Base-by-base conservation (phyloP, 306 rosid genomes). In the Prunus mume region DNA sequence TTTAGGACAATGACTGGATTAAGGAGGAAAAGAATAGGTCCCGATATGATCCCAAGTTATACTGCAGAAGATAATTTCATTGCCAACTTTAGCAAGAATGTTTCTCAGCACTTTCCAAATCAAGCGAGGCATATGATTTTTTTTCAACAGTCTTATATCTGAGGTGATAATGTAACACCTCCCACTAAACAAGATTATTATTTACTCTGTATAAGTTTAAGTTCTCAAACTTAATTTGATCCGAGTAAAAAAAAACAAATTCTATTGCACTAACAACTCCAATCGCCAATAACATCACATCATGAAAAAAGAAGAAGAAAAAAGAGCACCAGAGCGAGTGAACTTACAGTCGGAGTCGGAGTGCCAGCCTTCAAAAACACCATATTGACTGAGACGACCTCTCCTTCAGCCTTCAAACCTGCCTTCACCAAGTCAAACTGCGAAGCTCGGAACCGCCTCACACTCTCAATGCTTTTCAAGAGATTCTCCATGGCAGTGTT, bases 401-500 rank as follows among this genome's bases (percentile, higher is more conserved):
- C 96, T 22, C 96, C 97, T 55, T 95, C 96, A 0, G 85, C 88
- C 87, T 85, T 95, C 72, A 92, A 82, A 14, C 96, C 98, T 0
- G 92, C 88, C 90, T 92, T 95, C 76, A 92, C 78, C 89, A 90
- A 65, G 69, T 90, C 97, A 43, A 92, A 90, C 74, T 95, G 98
- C 0, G 98, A 85, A 60, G 93, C 88, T 10, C 98, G 89, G 32
- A 90, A 95, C 82, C 90, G 83, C 81, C 90, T 81, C 74, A 95
- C 84, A 81, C 71, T 86, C 74, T 95, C 98, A 82, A 92, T 87
- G 76, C 97, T 92, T 86, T 92, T 92, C 73, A 95, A 69, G 25
- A 95, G 83, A 89, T 95, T 95, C 86, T 90, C 98, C 97, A 89
- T 76, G 6, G 98, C 98, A 78, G 91, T 69, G 80, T 92, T 92